These are phyloP conservation scores for Phoenix dactylifera DNA, from an alignment of 176 grass and related monocot genomes.

Conservation along the genomic window DNA sequence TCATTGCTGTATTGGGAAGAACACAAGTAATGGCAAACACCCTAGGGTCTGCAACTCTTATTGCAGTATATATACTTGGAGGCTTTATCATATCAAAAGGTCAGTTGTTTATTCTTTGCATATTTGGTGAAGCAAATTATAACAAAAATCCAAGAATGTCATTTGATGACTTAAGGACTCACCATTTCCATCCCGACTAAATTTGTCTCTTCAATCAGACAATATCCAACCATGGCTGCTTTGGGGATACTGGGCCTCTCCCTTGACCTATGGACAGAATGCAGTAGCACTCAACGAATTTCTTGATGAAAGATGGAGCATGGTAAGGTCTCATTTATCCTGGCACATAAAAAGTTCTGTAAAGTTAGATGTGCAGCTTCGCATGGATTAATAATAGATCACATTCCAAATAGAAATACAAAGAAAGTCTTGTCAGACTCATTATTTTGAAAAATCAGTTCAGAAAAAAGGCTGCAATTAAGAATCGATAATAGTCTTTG, in stretches of 20 bases:
- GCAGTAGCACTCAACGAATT: constrained; percentile 56
- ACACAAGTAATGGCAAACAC: constrained; percentile 87
- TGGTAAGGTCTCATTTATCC: constrained; percentile 32
- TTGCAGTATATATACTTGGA: constrained; percentile 58
- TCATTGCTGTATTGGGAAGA: constrained; percentile 67
- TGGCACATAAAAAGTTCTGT: no score
- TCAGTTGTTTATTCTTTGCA: constrained; percentile 26
- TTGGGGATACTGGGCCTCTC: constrained; percentile 60
- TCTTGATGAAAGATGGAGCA: constrained; percentile 77
- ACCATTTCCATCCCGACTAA: constrained; percentile 8
- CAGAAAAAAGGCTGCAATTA: no score
- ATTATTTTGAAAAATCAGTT: no score
- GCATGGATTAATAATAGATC: no score
- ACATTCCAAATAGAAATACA: no score
- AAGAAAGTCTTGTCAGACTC: no score
- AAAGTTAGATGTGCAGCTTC: no score
- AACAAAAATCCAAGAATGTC: no score
- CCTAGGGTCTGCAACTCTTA: constrained; percentile 49
- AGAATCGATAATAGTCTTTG: no score
- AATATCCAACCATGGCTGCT: constrained; percentile 51
- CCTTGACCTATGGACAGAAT: constrained; percentile 66
- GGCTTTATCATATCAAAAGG: constrained; percentile 91
- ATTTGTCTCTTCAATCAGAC: constrained; percentile 33
- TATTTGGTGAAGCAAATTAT: background rate
- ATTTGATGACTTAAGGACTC: no score